These are phyloP conservation scores for Bassia scoparia DNA, from an alignment of 148 eudicot species.

Conservation along the genomic window DNA sequence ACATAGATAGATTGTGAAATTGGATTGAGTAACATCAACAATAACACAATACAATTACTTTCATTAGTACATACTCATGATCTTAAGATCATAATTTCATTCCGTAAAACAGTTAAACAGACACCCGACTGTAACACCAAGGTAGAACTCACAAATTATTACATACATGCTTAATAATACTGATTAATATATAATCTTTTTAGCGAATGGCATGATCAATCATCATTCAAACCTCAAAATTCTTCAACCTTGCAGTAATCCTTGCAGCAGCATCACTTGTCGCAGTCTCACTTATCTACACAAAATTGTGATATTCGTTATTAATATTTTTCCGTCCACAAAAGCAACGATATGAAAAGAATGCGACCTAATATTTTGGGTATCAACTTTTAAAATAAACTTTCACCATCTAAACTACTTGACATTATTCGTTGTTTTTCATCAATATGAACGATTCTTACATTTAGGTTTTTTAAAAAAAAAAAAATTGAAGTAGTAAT, in stretches of 20 bases:
- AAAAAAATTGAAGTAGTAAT: too few species aligned
- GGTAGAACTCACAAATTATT: neutral
- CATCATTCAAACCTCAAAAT: conserved; percentile 26
- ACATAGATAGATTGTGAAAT: too few species aligned
- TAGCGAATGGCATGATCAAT: too few species aligned
- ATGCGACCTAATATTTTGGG: too few species aligned
- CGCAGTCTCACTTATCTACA: conserved; percentile 37
- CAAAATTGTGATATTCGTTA: neutral
- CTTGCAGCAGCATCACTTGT: conserved; percentile 33
- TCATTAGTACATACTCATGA: too few species aligned
- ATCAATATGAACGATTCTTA: too few species aligned
- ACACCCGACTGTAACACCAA: neutral
- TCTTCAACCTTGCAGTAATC: conserved; percentile 44
- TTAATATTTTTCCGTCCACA: neutral
- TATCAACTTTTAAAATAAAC: too few species aligned
- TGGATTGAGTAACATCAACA: neutral
- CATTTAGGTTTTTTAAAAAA: too few species aligned
- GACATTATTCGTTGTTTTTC: too few species aligned
- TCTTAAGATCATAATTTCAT: neutral
- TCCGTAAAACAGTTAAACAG: neutral
- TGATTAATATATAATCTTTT: neutral
- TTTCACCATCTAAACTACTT: too few species aligned
- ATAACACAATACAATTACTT: neutral
- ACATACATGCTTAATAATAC: neutral
- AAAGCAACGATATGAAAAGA: too few species aligned